These are phyloP conservation scores for Rhododendron williamsianum DNA, from an alignment of 148 eudicot species.

Conservation along the genomic window DNA sequence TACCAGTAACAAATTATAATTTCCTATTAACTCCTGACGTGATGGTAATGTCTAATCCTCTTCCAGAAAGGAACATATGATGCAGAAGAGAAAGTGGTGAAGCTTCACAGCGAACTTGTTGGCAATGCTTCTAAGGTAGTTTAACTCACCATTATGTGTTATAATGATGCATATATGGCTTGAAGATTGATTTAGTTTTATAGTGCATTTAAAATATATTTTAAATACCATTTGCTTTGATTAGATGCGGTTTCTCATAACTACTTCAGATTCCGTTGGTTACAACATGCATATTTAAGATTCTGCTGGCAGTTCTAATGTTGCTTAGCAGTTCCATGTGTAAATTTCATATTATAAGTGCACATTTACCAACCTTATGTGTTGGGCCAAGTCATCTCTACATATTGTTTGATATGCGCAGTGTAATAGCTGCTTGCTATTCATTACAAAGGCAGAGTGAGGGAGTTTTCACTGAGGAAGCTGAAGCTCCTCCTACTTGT, in stretches of 20 bases:
- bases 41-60: slow-evolving; percentile 5
- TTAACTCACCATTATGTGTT: not conserved
- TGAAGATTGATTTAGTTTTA: not conserved
- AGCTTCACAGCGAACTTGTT: slow-evolving; percentile 40
- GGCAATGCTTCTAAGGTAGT: slow-evolving; percentile 58
- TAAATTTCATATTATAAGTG: not conserved
- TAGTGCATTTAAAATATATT: not conserved
- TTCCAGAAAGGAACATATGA: slow-evolving; percentile 44
- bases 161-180: not conserved
- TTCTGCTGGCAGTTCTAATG: not conserved
- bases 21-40: not conserved
- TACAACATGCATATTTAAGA: not conserved
- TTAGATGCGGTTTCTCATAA: not conserved
- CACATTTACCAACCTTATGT: not conserved
- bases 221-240: not conserved
- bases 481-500: not conserved
- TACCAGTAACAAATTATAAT: not conserved
- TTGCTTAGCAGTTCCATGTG: not conserved
- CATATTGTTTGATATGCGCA: not conserved
- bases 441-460: not conserved
- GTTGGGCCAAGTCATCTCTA: not conserved
- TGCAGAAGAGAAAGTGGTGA: slow-evolving; percentile 33
- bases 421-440: not conserved
- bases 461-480: not conserved
- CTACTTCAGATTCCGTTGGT: not conserved